Evolutionary conservation across 768 basidiomycete species (phyloP), one percentile per base, ranked within the genome.

Genomic region (Pleurotus eryngii): DNA sequence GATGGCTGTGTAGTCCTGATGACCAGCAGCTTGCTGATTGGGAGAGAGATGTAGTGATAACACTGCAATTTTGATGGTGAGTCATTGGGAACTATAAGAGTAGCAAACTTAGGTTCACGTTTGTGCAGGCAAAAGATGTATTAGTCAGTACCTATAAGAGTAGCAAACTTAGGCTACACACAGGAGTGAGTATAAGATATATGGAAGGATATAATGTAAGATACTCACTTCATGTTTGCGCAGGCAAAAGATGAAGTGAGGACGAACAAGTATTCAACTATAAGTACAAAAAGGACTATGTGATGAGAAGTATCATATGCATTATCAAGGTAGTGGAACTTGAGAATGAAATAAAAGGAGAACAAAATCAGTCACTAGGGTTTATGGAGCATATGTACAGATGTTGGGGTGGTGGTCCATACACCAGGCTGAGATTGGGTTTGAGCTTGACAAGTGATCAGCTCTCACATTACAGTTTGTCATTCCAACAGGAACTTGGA

Each of bases 91-190:
- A n/a, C n/a, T n/a, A n/a, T n/a, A n/a, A n/a, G n/a, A n/a, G n/a
- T n/a, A n/a, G n/a, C n/a, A n/a, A n/a, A n/a, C n/a, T n/a, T n/a
- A n/a, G n/a, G n/a, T n/a, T n/a, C n/a, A n/a, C n/a, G n/a, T n/a
- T n/a, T n/a, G n/a, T n/a, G n/a, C n/a, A n/a, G n/a, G n/a, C n/a
- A n/a, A n/a, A n/a, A n/a, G n/a, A n/a, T n/a, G n/a, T n/a, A n/a
- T n/a, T n/a, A n/a, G n/a, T n/a, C n/a, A n/a, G n/a, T n/a, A 66
- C 64, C 60, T 64, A 48, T 60, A 46, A 56, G 60, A 60, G 20
- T 17, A 17, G 42, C 42, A 45, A 45, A 48, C 46, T 48, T 18
- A 48, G 24, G 46, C 46, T 48, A 24, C 43, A 15, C 46, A 5
- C 46, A 22, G 8, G 14, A 48, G 22, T 48, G 27, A 48, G 46